Conservation (phyloP, 176 grass and related monocot species). For the Avena eriantha region DNA sequence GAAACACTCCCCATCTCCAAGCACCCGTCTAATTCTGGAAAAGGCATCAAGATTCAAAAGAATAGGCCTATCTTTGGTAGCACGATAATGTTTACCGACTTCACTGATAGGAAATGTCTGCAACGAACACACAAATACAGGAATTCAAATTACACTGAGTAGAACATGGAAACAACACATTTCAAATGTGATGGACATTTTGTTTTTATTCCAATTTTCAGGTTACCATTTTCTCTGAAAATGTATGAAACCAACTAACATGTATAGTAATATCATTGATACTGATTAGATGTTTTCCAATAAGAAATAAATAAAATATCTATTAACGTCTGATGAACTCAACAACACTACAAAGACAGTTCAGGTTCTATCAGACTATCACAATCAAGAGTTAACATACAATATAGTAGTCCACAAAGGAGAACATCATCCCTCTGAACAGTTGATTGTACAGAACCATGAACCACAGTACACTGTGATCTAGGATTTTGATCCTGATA, state of each 20-base stretch:
- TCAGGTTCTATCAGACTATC: background rate
- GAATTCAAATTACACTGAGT: constrained; percentile 22
- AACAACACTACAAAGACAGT: background rate
- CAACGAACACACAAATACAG: constrained; percentile 14
- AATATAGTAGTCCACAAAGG: constrained; percentile 7
- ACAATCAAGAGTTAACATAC: constrained; percentile 1
- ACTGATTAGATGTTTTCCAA: constrained; percentile 6
- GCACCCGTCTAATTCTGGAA: constrained; percentile 37
- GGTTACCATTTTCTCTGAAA: background rate
- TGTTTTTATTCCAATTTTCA: background rate
- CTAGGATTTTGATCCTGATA: constrained; percentile 5
- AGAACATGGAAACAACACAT: constrained; percentile 1
- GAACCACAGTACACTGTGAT: constrained; percentile 8
- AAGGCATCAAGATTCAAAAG: background rate
- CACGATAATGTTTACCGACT: background rate
- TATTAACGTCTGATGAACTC: background rate
- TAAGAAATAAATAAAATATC: background rate
- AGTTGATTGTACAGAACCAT: background rate
- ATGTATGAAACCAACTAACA: constrained; percentile 27
- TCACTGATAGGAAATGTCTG: constrained; percentile 25
- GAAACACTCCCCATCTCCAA: constrained; percentile 54
- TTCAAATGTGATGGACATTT: constrained; percentile 15
- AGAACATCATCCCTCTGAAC: constrained; percentile 1
- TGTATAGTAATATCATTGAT: constrained; percentile 12
- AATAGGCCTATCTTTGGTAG: background rate